Percentiles rank a stretch among this genome's conserved stretches.
Evolutionary conservation across 495 filamentous ascomycete genomes (phyloP).

Genomic region (Trichoderma virens): DNA sequence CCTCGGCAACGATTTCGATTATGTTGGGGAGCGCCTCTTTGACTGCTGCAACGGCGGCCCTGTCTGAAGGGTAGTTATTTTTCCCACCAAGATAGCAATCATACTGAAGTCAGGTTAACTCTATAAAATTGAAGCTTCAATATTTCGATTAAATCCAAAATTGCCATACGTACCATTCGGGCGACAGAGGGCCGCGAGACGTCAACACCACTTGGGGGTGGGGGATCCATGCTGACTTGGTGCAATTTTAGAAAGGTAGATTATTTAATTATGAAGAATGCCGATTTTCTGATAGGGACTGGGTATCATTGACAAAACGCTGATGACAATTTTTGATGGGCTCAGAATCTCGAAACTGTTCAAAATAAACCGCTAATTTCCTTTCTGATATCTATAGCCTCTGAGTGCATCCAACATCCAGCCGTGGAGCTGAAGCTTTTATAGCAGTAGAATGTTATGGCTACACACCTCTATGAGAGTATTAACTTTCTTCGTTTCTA

Average conservation of each 20-base stretch:
- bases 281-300: background rate
- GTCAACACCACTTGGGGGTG: background rate
- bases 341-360: too few species aligned
- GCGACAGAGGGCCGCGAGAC: background rate
- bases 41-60: background rate
- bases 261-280: background rate
- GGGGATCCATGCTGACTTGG: background rate
- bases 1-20: background rate
- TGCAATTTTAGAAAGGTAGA: background rate
- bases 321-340: too few species aligned
- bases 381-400: too few species aligned
- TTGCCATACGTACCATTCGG: background rate
- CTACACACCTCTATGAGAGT: too few species aligned
- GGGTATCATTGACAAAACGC: too few species aligned
- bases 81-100: background rate
- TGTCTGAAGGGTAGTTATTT: background rate
- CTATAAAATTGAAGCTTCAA: background rate
- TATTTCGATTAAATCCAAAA: too few species aligned
- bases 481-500: too few species aligned
- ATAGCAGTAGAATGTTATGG: too few species aligned
- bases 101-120: background rate
- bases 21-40: background rate
- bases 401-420: too few species aligned
- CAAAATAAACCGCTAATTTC: too few species aligned
- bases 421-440: too few species aligned